Conservation (phyloP, 2,329 filamentous ascomycete species). For the Cladosporium halotolerans region DNA sequence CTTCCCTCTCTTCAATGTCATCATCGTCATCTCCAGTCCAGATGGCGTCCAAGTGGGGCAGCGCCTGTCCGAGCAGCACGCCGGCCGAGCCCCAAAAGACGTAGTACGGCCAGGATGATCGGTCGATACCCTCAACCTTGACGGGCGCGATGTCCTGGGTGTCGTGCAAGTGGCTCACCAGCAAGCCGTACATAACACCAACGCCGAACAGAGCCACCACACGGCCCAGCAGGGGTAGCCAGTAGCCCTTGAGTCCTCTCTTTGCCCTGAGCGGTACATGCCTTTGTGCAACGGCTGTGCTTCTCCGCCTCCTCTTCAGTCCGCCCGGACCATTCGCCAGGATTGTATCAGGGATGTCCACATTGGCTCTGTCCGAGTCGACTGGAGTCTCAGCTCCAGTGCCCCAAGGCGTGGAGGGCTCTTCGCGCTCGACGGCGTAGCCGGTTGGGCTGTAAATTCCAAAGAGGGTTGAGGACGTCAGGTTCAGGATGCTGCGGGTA, state of each 20-base stretch:
- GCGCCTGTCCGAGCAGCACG: conserved; percentile 66
- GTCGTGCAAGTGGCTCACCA: conserved; percentile 74
- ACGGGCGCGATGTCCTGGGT: conserved; percentile 59
- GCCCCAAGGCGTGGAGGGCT: conserved; percentile 57
- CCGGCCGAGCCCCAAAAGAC: conserved; percentile 76
- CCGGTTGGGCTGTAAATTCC: conserved; percentile 78
- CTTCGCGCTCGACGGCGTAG: conserved; percentile 50
- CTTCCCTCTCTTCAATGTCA: conserved; percentile 15
- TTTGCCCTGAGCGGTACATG: conserved; percentile 15
- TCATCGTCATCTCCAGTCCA: conserved; percentile 54
- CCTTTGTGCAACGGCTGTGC: conserved; percentile 18
- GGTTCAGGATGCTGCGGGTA: conserved; percentile 72
- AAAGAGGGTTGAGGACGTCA: conserved; percentile 81
- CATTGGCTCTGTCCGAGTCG: conserved; percentile 11
- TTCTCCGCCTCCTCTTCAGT: conserved; percentile 18
- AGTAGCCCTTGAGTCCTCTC: conserved; percentile 24
- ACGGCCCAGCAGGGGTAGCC: conserved; percentile 38
- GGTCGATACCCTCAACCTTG: conserved; percentile 51
- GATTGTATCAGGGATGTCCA: conserved; percentile 19
- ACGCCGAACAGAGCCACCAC: conserved; percentile 63
- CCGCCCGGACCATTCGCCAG: conserved; percentile 18
- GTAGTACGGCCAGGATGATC: conserved; percentile 60
- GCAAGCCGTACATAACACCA: conserved; percentile 73
- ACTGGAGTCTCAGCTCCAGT: conserved; percentile 46
- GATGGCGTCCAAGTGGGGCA: conserved; percentile 77